These are phyloP conservation scores for Plasmodium cynomolgi DNA, from an alignment of 169 alveolate species.

Conservation along the genomic window DNA sequence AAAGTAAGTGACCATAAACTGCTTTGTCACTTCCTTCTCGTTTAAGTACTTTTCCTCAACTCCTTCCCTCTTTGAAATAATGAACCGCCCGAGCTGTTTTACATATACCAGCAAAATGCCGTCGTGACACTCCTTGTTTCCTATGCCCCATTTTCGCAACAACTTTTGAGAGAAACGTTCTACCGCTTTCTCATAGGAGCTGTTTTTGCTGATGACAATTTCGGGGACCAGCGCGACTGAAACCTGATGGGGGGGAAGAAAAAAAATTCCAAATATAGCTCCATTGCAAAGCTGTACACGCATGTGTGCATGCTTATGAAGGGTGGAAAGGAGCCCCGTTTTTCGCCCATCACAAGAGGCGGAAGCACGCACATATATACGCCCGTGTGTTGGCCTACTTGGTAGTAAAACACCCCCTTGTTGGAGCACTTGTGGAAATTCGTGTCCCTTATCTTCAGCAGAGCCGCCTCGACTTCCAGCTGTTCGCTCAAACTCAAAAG, in stretches of 20 bases:
- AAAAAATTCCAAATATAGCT: background rate
- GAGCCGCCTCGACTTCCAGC: constrained; percentile 37
- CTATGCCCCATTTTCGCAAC: constrained; percentile 76
- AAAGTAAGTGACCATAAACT: constrained; percentile 52
- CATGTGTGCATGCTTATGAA: background rate
- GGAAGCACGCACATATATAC: background rate
- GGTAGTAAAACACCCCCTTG: constrained; percentile 30
- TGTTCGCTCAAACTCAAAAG: constrained; percentile 45
- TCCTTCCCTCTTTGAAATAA: constrained; percentile 71
- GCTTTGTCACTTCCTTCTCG: constrained; percentile 45
- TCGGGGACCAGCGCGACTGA: constrained; percentile 63
- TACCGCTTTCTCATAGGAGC: constrained; percentile 31
- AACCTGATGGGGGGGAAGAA: constrained; percentile 8
- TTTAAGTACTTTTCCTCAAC: constrained; percentile 60
- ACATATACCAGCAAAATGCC: constrained; percentile 71
- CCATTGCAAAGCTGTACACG: background rate
- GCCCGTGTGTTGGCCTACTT: constrained; percentile 7
- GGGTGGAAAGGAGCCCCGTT: background rate
- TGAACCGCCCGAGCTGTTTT: constrained; percentile 34
- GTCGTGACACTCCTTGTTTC: constrained; percentile 68
- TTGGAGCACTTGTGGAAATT: constrained; percentile 65
- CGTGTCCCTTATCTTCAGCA: constrained; percentile 62
- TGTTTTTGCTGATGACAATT: constrained; percentile 25
- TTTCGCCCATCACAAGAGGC: background rate
- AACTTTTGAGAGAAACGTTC: constrained; percentile 24